phyloP scores from a whole-genome alignment of 768 basidiomycete species.

The Vararia minispora region DNA sequence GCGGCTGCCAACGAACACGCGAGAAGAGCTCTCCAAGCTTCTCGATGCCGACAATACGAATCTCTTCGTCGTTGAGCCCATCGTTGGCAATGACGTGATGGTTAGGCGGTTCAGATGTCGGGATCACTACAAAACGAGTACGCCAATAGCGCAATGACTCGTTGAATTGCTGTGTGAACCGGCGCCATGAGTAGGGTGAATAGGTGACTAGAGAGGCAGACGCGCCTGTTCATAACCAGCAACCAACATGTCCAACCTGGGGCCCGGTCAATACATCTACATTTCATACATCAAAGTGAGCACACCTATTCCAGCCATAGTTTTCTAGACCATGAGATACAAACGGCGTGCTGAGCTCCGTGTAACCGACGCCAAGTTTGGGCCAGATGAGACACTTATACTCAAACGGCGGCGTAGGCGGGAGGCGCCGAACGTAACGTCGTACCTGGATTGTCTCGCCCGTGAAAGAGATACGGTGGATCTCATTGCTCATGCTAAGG shows the following conservation, averaged over 20 bases:
- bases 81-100: conserved; percentile 49
- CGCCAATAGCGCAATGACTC: conserved; percentile 89
- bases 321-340: conserved; percentile 69
- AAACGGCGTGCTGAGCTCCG: conserved; percentile 65
- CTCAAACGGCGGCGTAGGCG: conserved; percentile 46
- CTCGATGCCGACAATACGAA: conserved; percentile 80
- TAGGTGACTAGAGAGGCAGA: too few species aligned
- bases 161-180: conserved; percentile 62
- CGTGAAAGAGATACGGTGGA: conserved; percentile 85
- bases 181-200: too few species aligned
- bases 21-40: conserved; percentile 85
- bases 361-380: conserved; percentile 79
- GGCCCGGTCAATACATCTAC: neutral
- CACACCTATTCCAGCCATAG: conserved; percentile 80
- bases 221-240: conserved; percentile 78
- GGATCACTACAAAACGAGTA: conserved; percentile 88
- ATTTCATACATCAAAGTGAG: neutral
- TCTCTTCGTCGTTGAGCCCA: conserved; percentile 75
- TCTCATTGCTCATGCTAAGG: conserved; percentile 91
- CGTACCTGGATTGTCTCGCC: conserved; percentile 86
- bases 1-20: conserved; percentile 67
- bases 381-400: conserved; percentile 95
- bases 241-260: conserved; percentile 75
- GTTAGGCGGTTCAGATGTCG: conserved; percentile 57
- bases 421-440: conserved; percentile 70